These are phyloP conservation scores for Ustilago sp. DNA, from an alignment of 1,284 basidiomycete species.

Conservation along the genomic window DNA sequence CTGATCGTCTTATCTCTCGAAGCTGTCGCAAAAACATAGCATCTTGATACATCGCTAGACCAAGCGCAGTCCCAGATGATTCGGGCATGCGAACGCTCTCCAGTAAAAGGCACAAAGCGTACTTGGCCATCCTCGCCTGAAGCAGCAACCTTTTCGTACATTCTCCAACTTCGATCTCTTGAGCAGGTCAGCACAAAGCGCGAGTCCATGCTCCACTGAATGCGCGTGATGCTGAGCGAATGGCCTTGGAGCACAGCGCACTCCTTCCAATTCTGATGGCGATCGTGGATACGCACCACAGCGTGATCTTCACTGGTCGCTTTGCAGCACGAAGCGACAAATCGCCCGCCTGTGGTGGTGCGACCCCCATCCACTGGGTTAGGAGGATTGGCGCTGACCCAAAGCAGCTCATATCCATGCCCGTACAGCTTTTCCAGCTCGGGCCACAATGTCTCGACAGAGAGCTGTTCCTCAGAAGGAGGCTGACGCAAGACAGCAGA, in stretches of 20 bases:
- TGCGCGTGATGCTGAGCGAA: slow-evolving; percentile 86
- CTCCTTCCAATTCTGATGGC: slow-evolving; percentile 75
- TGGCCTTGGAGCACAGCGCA: slow-evolving; percentile 84
- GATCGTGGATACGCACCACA: slow-evolving; percentile 83
- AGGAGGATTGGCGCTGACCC: slow-evolving; percentile 40
- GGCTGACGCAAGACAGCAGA: slow-evolving; percentile 59
- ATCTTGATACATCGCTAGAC: slow-evolving; percentile 72
- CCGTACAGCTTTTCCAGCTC: slow-evolving; percentile 97
- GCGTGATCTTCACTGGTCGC: slow-evolving; percentile 89
- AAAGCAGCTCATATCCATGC: slow-evolving; percentile 90
- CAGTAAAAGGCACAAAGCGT: slow-evolving; percentile 47
- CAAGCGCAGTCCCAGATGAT: slow-evolving; percentile 97
- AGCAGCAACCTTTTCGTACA: slow-evolving; percentile 74
- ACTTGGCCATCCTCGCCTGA: slow-evolving; percentile 5
- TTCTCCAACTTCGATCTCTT: slow-evolving; percentile 89
- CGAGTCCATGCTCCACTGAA: slow-evolving; percentile 89
- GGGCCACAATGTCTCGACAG: slow-evolving; percentile 91
- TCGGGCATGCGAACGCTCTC: slow-evolving; percentile 84
- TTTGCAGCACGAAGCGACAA: slow-evolving; percentile 92
- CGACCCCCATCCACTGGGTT: slow-evolving; percentile 26
- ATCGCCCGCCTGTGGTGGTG: slow-evolving; percentile 71
- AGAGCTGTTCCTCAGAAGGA: slow-evolving; percentile 76
- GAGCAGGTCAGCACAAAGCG: slow-evolving; percentile 83
- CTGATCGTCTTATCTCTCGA: slow-evolving; percentile 92
- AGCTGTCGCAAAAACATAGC: slow-evolving; percentile 84